phyloP scores from a whole-genome alignment of 2,329 filamentous ascomycete species.

The Alternaria alternata region DNA sequence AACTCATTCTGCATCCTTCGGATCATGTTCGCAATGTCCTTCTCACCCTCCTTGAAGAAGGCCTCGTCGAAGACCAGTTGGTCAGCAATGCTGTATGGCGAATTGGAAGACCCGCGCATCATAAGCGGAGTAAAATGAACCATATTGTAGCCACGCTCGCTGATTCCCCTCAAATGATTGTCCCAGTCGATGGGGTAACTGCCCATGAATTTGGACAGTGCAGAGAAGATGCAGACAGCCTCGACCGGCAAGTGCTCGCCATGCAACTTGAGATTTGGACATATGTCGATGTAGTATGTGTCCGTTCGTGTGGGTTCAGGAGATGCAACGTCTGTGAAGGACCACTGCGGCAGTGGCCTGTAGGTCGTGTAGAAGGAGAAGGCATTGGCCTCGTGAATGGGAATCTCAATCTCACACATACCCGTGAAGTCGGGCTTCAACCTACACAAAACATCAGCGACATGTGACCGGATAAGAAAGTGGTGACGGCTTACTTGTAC shows the following conservation, averaged over 20 bases:
- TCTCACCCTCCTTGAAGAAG: slow-evolving; percentile 84
- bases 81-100: slow-evolving; percentile 95
- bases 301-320: slow-evolving; percentile 72
- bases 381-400: slow-evolving; percentile 81
- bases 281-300: slow-evolving; percentile 92
- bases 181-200: slow-evolving; percentile 91
- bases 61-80: slow-evolving; percentile 85
- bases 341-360: slow-evolving; percentile 81
- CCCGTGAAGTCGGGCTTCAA: slow-evolving; percentile 92
- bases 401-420: slow-evolving; percentile 87
- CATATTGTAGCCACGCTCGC: slow-evolving; percentile 96
- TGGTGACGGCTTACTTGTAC: slow-evolving; percentile 74
- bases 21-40: slow-evolving; percentile 80
- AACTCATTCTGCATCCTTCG: slow-evolving; percentile 83
- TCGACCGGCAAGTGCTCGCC: slow-evolving; percentile 79
- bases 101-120: slow-evolving; percentile 87
- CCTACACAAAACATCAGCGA: slow-evolving; percentile 58
- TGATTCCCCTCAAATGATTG: slow-evolving; percentile 85
- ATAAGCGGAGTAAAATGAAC: slow-evolving; percentile 97
- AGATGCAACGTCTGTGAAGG: slow-evolving; percentile 63
- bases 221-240: slow-evolving; percentile 88
- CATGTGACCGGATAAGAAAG: background rate
- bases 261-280: slow-evolving; percentile 78
- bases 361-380: slow-evolving; percentile 97
- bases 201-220: slow-evolving; percentile 98